phyloP scores from a whole-genome alignment of 2,329 filamentous ascomycete species.

The Arthrinium puccinioides region DNA sequence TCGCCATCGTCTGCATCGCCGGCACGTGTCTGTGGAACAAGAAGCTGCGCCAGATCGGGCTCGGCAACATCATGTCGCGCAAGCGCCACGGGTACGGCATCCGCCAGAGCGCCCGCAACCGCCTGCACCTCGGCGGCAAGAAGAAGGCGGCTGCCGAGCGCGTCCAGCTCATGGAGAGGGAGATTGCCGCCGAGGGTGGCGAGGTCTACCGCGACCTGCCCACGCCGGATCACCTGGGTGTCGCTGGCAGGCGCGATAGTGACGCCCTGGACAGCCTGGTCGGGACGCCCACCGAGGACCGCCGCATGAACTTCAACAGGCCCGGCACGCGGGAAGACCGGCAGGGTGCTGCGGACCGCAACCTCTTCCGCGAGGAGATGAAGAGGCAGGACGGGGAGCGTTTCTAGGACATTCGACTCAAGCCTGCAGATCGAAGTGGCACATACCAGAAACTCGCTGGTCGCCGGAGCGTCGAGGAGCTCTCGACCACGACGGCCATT shows the following conservation, averaged over 20 bases:
- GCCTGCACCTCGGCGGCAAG: constrained; percentile 22
- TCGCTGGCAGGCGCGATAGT: constrained; percentile 29
- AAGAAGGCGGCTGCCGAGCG: constrained; percentile 23
- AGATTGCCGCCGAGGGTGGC: constrained; percentile 18
- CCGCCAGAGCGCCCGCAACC: constrained; percentile 24
- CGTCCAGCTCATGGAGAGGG: constrained; percentile 38
- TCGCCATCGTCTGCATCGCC: constrained; percentile 39
- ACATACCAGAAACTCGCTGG: too few species aligned
- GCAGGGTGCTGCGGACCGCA: constrained; percentile 17
- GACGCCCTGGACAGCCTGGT: constrained; percentile 42
- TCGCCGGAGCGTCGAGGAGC: too few species aligned
- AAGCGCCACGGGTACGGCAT: constrained; percentile 36
- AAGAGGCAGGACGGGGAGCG: constrained; percentile 37
- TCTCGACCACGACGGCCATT: too few species aligned
- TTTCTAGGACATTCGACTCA: constrained; percentile 10
- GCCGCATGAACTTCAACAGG: constrained; percentile 29
- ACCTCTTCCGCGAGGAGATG: constrained; percentile 44
- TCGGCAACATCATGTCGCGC: constrained; percentile 46
- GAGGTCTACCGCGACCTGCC: constrained; percentile 30
- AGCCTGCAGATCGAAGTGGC: too few species aligned
- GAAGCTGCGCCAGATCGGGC: constrained; percentile 38
- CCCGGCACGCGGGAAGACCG: constrained; percentile 6
- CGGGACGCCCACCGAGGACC: constrained; percentile 35
- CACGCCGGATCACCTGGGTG: constrained; percentile 7
- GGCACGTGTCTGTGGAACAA: constrained; percentile 51